Evolutionary conservation across 2,329 filamentous ascomycete species (phyloP), one percentile per base, ranked within the genome.

Genomic region (Teratosphaeria zuluensis): DNA sequence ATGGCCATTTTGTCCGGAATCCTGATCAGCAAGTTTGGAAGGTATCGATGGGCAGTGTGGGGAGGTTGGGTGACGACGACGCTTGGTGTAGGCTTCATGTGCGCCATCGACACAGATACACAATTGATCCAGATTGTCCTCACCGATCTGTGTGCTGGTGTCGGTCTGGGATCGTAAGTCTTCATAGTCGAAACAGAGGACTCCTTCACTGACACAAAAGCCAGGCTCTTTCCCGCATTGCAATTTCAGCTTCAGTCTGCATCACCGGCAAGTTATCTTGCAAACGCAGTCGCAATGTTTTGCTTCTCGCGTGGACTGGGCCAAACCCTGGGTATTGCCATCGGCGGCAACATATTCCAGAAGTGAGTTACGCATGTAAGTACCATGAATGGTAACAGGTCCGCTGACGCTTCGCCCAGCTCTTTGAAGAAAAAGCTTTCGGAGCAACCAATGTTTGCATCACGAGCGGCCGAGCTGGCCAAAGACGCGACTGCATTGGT

Each of bases 331-430:
- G 86, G 86, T 31, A 83, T 89, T 3, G 85, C 86, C 1, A 77
- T 88, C 56, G 83, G 84, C 1, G 86, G 86, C 1, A 84, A 86
- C 33, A 79, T 87, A 54, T 89, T 89, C 73, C 86, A 89, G 71
- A 89, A 65, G 52, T 58, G 53, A 31, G 56, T 21, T 28, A n/a
- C 11, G 14, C 12, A 8, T 24, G 35, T 8, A 14, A 51, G 24
- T 21, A 9, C 5, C 3, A 21, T n/a, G 9, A 30, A 11, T 16
- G 24, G 3, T 30, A 16, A 42, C 8, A 46, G 4, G 33, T 32
- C 31, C 51, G 24, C 16, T 42, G 19, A 48, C 38, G 12, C 21
- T 46, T 6, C 31, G 24, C 54, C 7, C 33, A 58, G 56, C 51
- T 51, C 46, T 12, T 52, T 58, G n/a, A 21, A 51, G 11, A 21